Base-by-base conservation (phyloP, 1,139 yeast genomes). In the Hyphopichia buzzinii region DNA sequence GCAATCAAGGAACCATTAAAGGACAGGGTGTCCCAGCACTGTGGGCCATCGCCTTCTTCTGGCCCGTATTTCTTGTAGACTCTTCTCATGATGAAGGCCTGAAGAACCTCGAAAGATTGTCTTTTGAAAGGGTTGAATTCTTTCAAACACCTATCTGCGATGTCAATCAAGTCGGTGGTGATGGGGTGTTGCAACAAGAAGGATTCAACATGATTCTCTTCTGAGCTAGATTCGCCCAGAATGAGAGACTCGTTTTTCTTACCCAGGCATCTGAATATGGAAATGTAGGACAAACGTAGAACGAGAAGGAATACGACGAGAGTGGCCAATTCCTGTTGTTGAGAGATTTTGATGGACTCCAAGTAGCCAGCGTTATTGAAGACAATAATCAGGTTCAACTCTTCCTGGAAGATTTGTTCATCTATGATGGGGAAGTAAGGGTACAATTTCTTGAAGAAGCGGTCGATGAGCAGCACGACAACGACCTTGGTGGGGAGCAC, bases 351-450 rank as follows among this genome's bases (percentile, higher is more conserved):
- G 8, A 63, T 39, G 12, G 44, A 48, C 7, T 44, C 32, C 44
- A 3, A 41, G 13, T 10, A 31, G 8, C 26, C 30, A 10, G 11
- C 8, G 3, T 23, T 15, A 2, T 6, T 3, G 26, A 31, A 31
- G 29, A 8, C 35, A 37, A n/a, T 49, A n/a, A 30, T 24, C 17
- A 21, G 43, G 2, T 59, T 59, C 4, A 55, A 39, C 10, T 31
- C 52, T 49, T 35, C 7, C 30, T 32, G 33, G 29, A 7, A 46
- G 31, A 14, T 39, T 3, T 33, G 31, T 44, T 75, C 75, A 37
- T 75, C 79, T 12, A 77, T 41, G 31, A 69, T 62, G 1, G 84
- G 83, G 43, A 67, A 55, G 35, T 64, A 62, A 0, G 75, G 73
- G 37, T 69, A 70, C 10, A 74, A 57, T 16, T 58, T 52, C 3